These are phyloP conservation scores for Globisporangium echinulatum DNA, from an alignment of 352 stramenopile genomes.

Conservation along the genomic window DNA sequence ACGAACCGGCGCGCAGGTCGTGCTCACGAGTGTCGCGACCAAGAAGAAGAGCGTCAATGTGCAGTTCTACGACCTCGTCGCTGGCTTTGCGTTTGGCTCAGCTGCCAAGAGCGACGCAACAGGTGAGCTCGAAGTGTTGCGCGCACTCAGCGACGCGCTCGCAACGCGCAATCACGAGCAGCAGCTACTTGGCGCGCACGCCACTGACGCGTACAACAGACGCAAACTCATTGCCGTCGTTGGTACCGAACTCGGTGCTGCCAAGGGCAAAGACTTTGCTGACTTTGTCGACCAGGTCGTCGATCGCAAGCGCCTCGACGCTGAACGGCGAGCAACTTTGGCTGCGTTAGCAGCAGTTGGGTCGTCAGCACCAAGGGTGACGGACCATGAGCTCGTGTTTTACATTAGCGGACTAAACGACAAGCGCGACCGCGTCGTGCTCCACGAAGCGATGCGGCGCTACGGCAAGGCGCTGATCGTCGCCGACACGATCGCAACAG, in stretches of 20 bases:
- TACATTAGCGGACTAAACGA: conserved; percentile 77
- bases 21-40: conserved; percentile 30
- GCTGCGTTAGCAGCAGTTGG: conserved; percentile 4
- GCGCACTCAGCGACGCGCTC: conserved; percentile 6
- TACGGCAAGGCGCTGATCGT: conserved; percentile 75
- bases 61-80: conserved; percentile 32
- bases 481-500: conserved; percentile 85
- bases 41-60: conserved; percentile 27
- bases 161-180: conserved; percentile 3
- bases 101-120: background rate
- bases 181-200: conserved; percentile 18
- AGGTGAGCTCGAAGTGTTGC: background rate
- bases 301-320: conserved; percentile 23
- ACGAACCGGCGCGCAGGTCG: conserved; percentile 12
- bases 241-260: conserved; percentile 42
- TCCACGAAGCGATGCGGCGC: conserved; percentile 88
- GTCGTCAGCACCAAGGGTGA: conserved; percentile 5
- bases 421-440: conserved; percentile 81
- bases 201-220: conserved; percentile 42
- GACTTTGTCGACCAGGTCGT: conserved; percentile 64
- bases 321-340: conserved; percentile 7
- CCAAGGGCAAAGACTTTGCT: conserved; percentile 69
- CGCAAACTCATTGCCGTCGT: conserved; percentile 46
- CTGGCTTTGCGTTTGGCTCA: conserved; percentile 21
- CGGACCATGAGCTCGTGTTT: conserved; percentile 46